Evolutionary conservation across 2,329 filamentous ascomycete species (phyloP), one percentile per base, ranked within the genome.

Genomic region (Cladosporium sp.): DNA sequence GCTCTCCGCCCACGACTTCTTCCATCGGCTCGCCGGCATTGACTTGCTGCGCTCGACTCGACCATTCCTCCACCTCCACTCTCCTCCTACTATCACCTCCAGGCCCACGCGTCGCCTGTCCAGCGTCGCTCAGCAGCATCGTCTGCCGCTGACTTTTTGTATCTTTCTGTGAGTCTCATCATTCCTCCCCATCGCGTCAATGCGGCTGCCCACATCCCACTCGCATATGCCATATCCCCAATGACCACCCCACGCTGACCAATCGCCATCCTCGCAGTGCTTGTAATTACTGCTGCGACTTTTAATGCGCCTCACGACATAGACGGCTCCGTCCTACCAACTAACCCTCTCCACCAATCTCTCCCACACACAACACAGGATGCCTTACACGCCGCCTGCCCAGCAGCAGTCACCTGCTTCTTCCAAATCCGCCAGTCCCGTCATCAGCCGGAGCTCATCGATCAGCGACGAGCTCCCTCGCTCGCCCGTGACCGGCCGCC

Each of bases 381-480:
- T 95, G 92, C 92, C 92, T 87, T 95, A 95, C 83, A 95, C 92
- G 79, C 91, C 92, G 68, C 92, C 92, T 69, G 87, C 89, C 73
- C 86, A 86, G 79, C 82, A 83, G 79, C 82, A 83, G 78, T 87
- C 86, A 72, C 86, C 86, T 78, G 81, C 82, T 74, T 81, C 83
- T 71, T 86, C 86, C 66, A 84, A 83, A 76, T 78, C 81, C 61
- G 81, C 77, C 73, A 85, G 82, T 70, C 84, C 83, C 70, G 78
- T 76, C 64, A 74, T 82, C 72, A 85, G 79, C 74, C 81, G 82
- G 66, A 81, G 78, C 69, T 80, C 84, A 71, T 86, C 84, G 65
- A 84, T 83, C 73, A 75, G 77, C 74, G 79, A 77, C 67, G 72
- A 77, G 70, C 66, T 74, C 21, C 72, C 72, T 71, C 65, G 77